Percentiles rank a stretch among this genome's conserved stretches.
phyloP scores from a whole-genome alignment of 2,329 filamentous ascomycete species.

The Ascomycota sp. region DNA sequence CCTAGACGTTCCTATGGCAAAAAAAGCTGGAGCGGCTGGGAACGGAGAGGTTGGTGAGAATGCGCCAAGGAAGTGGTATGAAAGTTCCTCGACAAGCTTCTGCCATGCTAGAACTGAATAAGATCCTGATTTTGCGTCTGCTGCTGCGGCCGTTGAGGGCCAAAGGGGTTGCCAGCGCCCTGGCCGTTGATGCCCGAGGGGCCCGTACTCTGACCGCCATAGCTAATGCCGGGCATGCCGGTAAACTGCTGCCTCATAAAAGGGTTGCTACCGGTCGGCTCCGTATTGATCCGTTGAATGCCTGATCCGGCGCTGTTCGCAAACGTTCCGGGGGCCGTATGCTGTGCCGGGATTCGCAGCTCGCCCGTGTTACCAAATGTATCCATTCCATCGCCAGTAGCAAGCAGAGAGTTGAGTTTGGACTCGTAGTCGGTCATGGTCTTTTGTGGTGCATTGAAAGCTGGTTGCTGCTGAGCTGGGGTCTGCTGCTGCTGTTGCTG shows the following conservation, averaged over 20 bases:
- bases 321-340: constrained; percentile 87
- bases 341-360: constrained; percentile 81
- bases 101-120: constrained; percentile 32
- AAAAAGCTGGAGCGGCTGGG: background rate
- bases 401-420: constrained; percentile 66
- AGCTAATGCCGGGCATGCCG: constrained; percentile 41
- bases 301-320: constrained; percentile 83
- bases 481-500: constrained; percentile 22
- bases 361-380: constrained; percentile 97
- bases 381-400: constrained; percentile 78
- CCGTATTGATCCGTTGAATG: constrained; percentile 41
- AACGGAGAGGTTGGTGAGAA: background rate
- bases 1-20: background rate
- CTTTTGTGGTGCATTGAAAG: constrained; percentile 21
- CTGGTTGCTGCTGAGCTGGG: constrained; percentile 19
- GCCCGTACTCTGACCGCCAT: constrained; percentile 29
- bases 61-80: background rate
- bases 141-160: constrained; percentile 24
- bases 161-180: constrained; percentile 34
- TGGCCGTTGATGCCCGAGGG: constrained; percentile 32
- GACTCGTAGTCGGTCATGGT: constrained; percentile 41
- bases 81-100: background rate
- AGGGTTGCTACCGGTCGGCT: constrained; percentile 70
- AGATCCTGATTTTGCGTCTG: constrained; percentile 31
- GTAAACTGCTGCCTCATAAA: constrained; percentile 73